phyloP scores from a whole-genome alignment of 2,329 filamentous ascomycete genomes.

The Hypomyces rosellus region DNA sequence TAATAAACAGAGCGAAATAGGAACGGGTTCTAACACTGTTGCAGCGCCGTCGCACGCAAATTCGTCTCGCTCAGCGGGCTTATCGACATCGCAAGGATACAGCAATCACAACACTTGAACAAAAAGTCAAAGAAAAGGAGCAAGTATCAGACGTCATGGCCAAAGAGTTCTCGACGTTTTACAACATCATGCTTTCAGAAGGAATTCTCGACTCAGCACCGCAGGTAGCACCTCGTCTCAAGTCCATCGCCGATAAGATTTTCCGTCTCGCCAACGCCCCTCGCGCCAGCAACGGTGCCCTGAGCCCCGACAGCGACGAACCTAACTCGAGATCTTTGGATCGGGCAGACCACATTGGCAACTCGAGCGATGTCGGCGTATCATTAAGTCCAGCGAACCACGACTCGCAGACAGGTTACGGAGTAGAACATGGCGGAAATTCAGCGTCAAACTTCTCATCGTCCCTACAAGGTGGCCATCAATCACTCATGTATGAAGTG shows the following conservation, averaged over 20 bases:
- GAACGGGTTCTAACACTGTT: constrained; percentile 17
- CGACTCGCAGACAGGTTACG: background rate
- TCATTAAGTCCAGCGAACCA: background rate
- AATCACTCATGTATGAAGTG: constrained; percentile 36
- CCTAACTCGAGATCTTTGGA: no score
- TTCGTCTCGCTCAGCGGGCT: constrained; percentile 77
- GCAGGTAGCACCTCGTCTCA: constrained; percentile 51
- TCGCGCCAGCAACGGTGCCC: constrained; percentile 25
- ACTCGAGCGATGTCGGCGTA: background rate
- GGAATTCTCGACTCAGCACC: constrained; percentile 53
- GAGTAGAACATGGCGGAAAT: background rate
- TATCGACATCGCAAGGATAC: constrained; percentile 82
- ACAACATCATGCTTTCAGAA: constrained; percentile 52
- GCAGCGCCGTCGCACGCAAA: constrained; percentile 77
- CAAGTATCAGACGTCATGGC: constrained; percentile 68
- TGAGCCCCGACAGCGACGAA: constrained; percentile 11
- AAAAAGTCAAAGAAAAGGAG: constrained; percentile 62
- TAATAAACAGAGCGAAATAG: background rate
- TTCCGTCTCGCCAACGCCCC: constrained; percentile 46
- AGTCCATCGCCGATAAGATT: constrained; percentile 52
- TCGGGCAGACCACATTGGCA: background rate
- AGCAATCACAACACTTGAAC: constrained; percentile 67
- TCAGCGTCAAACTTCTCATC: background rate
- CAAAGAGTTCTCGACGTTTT: constrained; percentile 60
- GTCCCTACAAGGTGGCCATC: constrained; percentile 1